These are phyloP conservation scores for Fonsecaea nubica DNA, from an alignment of 2,329 filamentous ascomycete genomes.

Conservation along the genomic window DNA sequence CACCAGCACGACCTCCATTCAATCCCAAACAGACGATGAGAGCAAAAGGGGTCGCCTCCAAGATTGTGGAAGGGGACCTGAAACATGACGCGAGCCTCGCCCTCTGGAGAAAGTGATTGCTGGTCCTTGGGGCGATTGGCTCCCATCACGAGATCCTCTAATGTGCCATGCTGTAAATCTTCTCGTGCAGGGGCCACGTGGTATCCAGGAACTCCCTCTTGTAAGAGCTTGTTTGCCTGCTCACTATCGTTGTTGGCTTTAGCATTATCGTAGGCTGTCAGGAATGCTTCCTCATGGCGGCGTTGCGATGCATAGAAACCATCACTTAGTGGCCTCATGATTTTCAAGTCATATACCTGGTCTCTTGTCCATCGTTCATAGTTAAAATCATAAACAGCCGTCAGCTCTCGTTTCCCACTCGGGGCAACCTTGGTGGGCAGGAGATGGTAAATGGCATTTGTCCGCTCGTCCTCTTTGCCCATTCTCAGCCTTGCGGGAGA, in stretches of 20 bases:
- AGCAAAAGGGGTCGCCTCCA: neutral
- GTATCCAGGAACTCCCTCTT: neutral
- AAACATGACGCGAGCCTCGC: neutral
- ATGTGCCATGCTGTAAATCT: neutral
- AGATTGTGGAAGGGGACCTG: neutral
- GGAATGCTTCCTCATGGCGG: neutral
- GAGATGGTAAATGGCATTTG: neutral
- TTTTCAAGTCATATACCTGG: neutral
- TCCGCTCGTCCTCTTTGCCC: neutral
- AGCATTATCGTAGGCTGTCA: neutral
- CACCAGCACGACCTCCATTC: neutral
- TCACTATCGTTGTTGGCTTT: neutral
- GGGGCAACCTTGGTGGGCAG: neutral
- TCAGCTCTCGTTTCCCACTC: neutral
- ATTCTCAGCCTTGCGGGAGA: neutral
- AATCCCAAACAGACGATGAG: neutral
- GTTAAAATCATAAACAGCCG: conserved; percentile 1
- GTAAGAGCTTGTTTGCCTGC: neutral
- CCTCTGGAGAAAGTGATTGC: neutral
- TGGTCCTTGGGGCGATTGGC: neutral
- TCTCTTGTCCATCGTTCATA: neutral
- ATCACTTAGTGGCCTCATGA: neutral
- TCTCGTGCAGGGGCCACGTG: neutral
- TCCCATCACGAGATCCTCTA: neutral
- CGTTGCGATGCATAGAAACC: neutral